A percentile compares a stretch with the other conserved stretches of the same genome.
phyloP scores from a whole-genome alignment of 2,329 filamentous ascomycete genomes.

The Cordyceps javanica region DNA sequence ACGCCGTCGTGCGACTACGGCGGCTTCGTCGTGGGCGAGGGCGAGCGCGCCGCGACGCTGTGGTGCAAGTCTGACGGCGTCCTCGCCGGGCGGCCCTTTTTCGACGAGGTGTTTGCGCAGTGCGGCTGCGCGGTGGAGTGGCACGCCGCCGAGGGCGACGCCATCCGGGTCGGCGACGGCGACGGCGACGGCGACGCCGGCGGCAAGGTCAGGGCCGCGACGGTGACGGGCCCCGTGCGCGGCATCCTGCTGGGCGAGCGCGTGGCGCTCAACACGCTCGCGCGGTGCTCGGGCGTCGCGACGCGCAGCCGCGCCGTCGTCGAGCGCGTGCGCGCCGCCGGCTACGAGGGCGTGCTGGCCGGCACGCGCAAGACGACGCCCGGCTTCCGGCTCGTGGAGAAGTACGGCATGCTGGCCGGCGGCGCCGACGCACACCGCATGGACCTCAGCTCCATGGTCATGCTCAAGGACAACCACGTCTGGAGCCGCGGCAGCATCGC shows the following conservation, averaged over 20 bases:
- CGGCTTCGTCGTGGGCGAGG: slow-evolving; percentile 87
- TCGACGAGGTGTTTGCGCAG: slow-evolving; percentile 87
- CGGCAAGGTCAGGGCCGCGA: slow-evolving; percentile 61
- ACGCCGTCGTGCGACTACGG: slow-evolving; percentile 95
- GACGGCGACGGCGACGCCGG: slow-evolving; percentile 41
- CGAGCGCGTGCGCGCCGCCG: slow-evolving; percentile 51
- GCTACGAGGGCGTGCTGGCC: slow-evolving; percentile 79
- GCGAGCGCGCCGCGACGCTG: slow-evolving; percentile 55
- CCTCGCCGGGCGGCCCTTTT: slow-evolving; percentile 88
- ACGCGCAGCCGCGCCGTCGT: slow-evolving; percentile 57
- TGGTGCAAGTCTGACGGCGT: slow-evolving; percentile 70
- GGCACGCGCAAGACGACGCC: slow-evolving; percentile 97
- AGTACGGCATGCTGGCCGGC: slow-evolving; percentile 94
- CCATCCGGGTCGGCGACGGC: slow-evolving; percentile 49
- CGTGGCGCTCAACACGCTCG: slow-evolving; percentile 84
- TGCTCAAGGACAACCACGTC: slow-evolving; percentile 99
- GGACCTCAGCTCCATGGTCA: slow-evolving; percentile 90
- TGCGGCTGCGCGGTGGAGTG: slow-evolving; percentile 88
- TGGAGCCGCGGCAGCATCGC: slow-evolving; percentile 86
- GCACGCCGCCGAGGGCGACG: slow-evolving; percentile 70
- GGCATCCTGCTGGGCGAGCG: slow-evolving; percentile 82
- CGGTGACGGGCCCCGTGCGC: slow-evolving; percentile 76
- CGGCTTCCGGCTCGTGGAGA: slow-evolving; percentile 90
- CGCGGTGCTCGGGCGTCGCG: slow-evolving; percentile 86
- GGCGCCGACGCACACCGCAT: slow-evolving; percentile 89